A percentile compares a stretch with the other conserved stretches of the same genome.
Conservation (phyloP, 2,329 filamentous ascomycete genomes). For the Nothopassalora personata region DNA sequence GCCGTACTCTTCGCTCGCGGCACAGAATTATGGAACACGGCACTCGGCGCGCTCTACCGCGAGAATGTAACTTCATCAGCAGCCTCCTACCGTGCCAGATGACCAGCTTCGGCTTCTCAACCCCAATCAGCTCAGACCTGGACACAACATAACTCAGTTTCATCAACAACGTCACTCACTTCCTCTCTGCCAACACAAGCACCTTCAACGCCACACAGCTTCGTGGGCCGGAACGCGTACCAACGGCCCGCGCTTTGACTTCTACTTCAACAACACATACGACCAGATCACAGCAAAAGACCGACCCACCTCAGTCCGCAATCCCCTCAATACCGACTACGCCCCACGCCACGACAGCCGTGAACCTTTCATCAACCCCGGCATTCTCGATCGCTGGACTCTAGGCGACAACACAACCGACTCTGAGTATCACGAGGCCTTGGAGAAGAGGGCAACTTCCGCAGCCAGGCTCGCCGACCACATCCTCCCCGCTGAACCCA, state of each 20-base stretch:
- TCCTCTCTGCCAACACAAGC: conserved; percentile 37
- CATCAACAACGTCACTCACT: conserved; percentile 39
- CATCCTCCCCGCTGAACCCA: conserved; percentile 39
- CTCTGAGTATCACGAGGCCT: conserved; percentile 38
- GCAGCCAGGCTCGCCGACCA: conserved; percentile 45
- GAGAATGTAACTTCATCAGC: conserved; percentile 41
- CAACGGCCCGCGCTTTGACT: conserved; percentile 29
- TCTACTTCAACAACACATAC: conserved; percentile 43
- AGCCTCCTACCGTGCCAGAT: conserved; percentile 40
- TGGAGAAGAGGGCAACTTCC: conserved; percentile 48
- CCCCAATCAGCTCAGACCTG: conserved; percentile 31
- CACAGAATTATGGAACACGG: conserved; percentile 39
- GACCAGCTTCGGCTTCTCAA: conserved; percentile 41
- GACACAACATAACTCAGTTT: conserved; percentile 41
- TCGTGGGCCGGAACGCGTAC: conserved; percentile 35
- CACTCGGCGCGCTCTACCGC: conserved; percentile 42
- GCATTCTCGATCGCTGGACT: conserved; percentile 44
- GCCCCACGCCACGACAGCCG: conserved; percentile 42
- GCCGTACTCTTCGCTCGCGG: conserved; percentile 44
- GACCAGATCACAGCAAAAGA: conserved; percentile 45
- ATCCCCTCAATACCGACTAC: conserved; percentile 50
- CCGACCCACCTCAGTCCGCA: conserved; percentile 42
- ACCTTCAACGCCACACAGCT: conserved; percentile 34
- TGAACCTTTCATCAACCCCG: conserved; percentile 47
- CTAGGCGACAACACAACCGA: conserved; percentile 41